Base-by-base conservation (phyloP, 2,329 filamentous ascomycete genomes). In the Pyrenochaeta sp. region DNA sequence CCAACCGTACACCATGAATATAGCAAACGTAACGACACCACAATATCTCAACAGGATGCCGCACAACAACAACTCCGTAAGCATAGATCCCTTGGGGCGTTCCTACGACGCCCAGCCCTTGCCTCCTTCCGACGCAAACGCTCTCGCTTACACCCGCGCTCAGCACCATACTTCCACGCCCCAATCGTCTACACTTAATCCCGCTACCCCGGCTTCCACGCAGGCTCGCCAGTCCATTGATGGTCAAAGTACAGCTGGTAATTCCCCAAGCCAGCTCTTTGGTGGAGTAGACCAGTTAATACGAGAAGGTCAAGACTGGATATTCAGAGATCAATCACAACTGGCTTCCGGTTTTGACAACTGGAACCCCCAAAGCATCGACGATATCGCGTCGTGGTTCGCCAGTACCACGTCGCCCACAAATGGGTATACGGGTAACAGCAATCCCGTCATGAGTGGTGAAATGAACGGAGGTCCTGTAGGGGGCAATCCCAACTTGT, bases 341-440 rank as follows among this genome's bases (percentile, higher is more conserved):
- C 69, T 87, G 3, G 83, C 81, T 0, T 66, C 80, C 3, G 84
- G 84, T 1, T 82, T 87, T 51, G 84, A 81, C 18, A 85, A 84
- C 41, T 88, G 84, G 84, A 73, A 73, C 40, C 41, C 43, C 2
- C 48, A 63, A 13, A 55, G 43, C 1, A 51, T 62, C 11, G 64
- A 63, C 3, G 65, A 70, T 29, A 58, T 69, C n/a, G 60, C 60
- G 11, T 59, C 50, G 7, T 63, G 65, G 64, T 65, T 63, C 30
- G 59, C 49, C 3, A 52, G 49, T 11, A 52, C 48, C 10, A 55
- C 58, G 6, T 55, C 51, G 21, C 55, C 57, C 3, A 20, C 43
- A 0, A 44, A 40, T 6, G 35, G 38, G 3, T 58, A 37, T 29
- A 35, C 48, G 10, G 26, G 43, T 13, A 17, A 28, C 3, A 23